These are phyloP conservation scores for Camellia granthamiana DNA, from an alignment of 148 eudicot species.

Conservation along the genomic window DNA sequence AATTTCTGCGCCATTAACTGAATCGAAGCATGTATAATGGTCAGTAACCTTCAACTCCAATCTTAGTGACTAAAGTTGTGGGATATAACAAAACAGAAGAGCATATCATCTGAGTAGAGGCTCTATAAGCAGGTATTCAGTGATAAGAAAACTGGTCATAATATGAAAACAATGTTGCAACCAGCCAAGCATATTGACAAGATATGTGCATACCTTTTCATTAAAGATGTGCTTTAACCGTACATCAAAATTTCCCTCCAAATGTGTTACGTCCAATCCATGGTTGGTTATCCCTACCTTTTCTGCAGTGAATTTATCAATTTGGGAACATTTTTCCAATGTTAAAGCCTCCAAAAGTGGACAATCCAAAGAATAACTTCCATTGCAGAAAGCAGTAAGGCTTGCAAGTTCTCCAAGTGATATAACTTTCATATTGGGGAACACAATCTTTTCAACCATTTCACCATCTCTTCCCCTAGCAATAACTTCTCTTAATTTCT, in stretches of 20 bases:
- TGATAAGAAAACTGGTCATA: neutral
- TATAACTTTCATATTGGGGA: neutral
- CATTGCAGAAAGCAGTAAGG: neutral
- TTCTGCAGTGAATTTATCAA: neutral
- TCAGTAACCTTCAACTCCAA: neutral
- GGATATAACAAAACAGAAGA: neutral
- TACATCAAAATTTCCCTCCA: neutral
- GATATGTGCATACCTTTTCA: neutral
- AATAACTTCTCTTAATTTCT: neutral
- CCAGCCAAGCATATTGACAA: neutral
- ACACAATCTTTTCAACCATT: neutral
- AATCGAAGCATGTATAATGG: neutral
- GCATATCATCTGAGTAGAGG: neutral
- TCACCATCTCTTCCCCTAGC: neutral
- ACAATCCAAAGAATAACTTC: neutral
- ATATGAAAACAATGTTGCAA: neutral
- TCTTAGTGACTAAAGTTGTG: neutral
- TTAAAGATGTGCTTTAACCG: neutral
- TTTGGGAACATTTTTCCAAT: neutral
- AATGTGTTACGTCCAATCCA: neutral
- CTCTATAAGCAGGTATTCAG: neutral
- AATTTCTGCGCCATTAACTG: too few species aligned
- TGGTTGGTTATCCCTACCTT: neutral
- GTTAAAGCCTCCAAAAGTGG: neutral
- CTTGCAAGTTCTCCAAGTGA: neutral